phyloP scores from a whole-genome alignment of 176 grass and related monocot species.

The Aegilops sharonensis region DNA sequence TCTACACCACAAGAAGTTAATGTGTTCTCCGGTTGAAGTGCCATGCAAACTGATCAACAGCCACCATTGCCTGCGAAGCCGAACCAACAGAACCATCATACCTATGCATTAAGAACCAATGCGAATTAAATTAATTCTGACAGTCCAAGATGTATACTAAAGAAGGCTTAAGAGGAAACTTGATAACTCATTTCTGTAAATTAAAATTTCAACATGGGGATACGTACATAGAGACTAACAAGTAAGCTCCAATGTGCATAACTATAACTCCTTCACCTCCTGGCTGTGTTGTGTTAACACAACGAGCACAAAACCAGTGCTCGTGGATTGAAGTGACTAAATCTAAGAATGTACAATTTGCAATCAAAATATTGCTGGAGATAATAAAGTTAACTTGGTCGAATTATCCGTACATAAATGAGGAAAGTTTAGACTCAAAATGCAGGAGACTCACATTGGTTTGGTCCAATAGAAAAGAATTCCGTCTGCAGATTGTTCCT shows the following conservation, averaged over 20 bases:
- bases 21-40: conserved; percentile 62
- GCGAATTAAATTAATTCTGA: background rate
- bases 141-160: background rate
- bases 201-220: conserved; percentile 20
- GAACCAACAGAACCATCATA: conserved; percentile 87
- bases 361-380: conserved; percentile 18
- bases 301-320: conserved; percentile 75
- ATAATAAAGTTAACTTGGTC: conserved; percentile 3
- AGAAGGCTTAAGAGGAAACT: background rate
- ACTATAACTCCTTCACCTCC: conserved; percentile 78
- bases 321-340: conserved; percentile 83
- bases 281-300: conserved; percentile 59
- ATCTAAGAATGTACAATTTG: conserved; percentile 49
- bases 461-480: conserved; percentile 68
- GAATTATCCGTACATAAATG: background rate
- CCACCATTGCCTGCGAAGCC: conserved; percentile 77
- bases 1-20: conserved; percentile 29
- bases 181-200: background rate
- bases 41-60: conserved; percentile 73
- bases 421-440: conserved; percentile 30
- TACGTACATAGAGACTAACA: conserved; percentile 74
- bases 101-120: conserved; percentile 33
- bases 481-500: conserved; percentile 75
- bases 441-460: conserved; percentile 67
- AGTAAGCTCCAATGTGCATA: conserved; percentile 75